These are phyloP conservation scores for Tolypocladium tropicale DNA, from an alignment of 2,329 filamentous ascomycete species.

Conservation along the genomic window DNA sequence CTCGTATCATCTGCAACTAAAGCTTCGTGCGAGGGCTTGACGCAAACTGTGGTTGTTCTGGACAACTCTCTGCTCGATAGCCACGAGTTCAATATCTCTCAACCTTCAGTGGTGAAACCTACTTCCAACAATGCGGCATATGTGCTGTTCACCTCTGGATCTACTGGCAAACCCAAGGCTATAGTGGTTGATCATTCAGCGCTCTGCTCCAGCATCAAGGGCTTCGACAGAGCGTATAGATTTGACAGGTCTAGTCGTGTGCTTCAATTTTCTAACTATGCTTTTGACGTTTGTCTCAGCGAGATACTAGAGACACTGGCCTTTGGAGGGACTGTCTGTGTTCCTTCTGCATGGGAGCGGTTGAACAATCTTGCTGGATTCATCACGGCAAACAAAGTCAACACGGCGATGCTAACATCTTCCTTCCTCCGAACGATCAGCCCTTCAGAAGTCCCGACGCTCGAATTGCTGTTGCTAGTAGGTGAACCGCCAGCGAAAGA, in stretches of 20 bases:
- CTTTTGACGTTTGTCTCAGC: slow-evolving; percentile 3
- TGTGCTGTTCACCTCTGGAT: slow-evolving; percentile 9
- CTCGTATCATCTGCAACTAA: neutral
- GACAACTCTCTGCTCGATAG: no score
- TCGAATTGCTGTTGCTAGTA: slow-evolving; percentile 1
- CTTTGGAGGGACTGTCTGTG: slow-evolving; percentile 3
- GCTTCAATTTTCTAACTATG: slow-evolving; percentile 5
- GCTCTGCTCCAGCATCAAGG: neutral
- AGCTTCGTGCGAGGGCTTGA: neutral
- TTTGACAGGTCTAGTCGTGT: neutral
- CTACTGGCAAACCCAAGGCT: neutral
- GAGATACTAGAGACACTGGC: slow-evolving; percentile 4
- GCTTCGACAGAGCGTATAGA: neutral
- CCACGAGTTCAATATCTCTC: neutral
- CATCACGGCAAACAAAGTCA: neutral
- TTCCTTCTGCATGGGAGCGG: slow-evolving; percentile 1
- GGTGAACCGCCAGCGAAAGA: slow-evolving; percentile 2
- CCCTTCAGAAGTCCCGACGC: neutral
- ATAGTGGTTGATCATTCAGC: slow-evolving; percentile 3
- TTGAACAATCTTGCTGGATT: neutral
- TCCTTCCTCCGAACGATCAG: neutral
- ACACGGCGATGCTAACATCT: slow-evolving; percentile 1
- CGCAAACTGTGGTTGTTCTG: neutral
- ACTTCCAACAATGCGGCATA: slow-evolving; percentile 7
- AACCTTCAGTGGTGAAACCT: no score